Evolutionary conservation across 2,329 filamentous ascomycete genomes (phyloP), one percentile per base, ranked within the genome.

Genomic region (Neonectria neomacrospora): DNA sequence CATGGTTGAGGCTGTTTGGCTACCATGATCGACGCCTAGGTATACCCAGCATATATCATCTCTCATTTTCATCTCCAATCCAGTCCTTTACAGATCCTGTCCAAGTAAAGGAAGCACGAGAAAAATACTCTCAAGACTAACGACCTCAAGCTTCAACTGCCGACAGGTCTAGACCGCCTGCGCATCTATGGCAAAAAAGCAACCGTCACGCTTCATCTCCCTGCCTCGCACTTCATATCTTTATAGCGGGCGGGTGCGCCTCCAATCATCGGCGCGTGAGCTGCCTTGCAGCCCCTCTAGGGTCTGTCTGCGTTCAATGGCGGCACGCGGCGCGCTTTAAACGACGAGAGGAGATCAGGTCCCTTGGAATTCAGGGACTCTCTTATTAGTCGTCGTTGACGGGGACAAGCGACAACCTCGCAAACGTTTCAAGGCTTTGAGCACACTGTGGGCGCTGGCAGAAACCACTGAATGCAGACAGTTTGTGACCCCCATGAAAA

Each of bases 111-210:
- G n/a, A n/a, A n/a, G n/a, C n/a, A n/a, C n/a, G n/a, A n/a, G n/a
- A n/a, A n/a, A n/a, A n/a, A n/a, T n/a, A n/a, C n/a, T n/a, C 20
- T 3, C 34, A n/a, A 37, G 34, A n/a, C 14, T 14, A 37, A 37
- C 34, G 16, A n/a, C 34, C 16, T 37, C 14, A 16, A 10, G 6
- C 34, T n/a, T 37, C 26, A 20, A 39, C 20, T 37, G 11, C 22
- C 26, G n/a, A 22, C 16, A 30, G 23, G n/a, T 28, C 50, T 52
- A 67, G 69, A 64, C 67, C 67, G 66, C 69, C 62, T 51, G 23
- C 63, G 58, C 26, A 63, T 59, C 52, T 53, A 47, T 52, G 44
- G 42, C 61, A 71, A 71, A 71, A 71, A 64, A 66, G 67, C 69
- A 66, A 72, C 67, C 64, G 64, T 54, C 56, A 47, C 44, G 51